These are phyloP conservation scores for Leucocoprinus leucothites DNA, from an alignment of 768 basidiomycete genomes.

Conservation along the genomic window DNA sequence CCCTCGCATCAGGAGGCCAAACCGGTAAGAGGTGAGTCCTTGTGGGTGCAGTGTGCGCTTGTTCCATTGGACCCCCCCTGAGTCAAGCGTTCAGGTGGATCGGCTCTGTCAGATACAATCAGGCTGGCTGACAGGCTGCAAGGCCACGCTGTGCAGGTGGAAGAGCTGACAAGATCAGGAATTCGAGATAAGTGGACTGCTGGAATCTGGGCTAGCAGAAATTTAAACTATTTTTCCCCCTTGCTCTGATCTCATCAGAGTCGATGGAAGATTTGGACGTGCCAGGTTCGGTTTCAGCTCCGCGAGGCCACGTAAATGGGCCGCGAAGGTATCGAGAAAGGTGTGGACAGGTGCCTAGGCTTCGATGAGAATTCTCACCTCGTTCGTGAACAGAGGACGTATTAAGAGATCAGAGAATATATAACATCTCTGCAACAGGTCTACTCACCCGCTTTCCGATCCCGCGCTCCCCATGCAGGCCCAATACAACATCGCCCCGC, in stretches of 20 bases:
- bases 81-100: constrained; percentile 1
- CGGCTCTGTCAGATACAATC: background rate
- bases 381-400: constrained; percentile 36
- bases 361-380: constrained; percentile 36
- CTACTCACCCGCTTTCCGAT: constrained; percentile 32
- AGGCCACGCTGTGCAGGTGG: background rate
- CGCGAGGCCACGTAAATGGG: constrained; percentile 43
- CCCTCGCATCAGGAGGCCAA: background rate
- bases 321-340: constrained; percentile 36
- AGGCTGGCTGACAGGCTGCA: background rate
- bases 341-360: constrained; percentile 41
- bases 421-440: constrained; percentile 35
- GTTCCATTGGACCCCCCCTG: background rate
- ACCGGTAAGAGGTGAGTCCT: constrained; percentile 1
- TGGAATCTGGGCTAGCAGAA: constrained; percentile 6
- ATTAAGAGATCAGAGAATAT: constrained; percentile 41
- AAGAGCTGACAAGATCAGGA: constrained; percentile 4
- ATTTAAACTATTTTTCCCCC: constrained; percentile 13
- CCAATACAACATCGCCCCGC: constrained; percentile 26
- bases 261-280: constrained; percentile 31
- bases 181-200: constrained; percentile 9
- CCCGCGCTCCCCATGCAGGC: constrained; percentile 33
- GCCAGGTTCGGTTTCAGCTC: constrained; percentile 36
- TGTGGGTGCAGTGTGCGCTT: constrained; percentile 1
- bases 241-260: constrained; percentile 27